Percentiles rank a stretch among this genome's conserved stretches.
phyloP scores from a whole-genome alignment of 768 basidiomycete species.

The Suillus discolor region DNA sequence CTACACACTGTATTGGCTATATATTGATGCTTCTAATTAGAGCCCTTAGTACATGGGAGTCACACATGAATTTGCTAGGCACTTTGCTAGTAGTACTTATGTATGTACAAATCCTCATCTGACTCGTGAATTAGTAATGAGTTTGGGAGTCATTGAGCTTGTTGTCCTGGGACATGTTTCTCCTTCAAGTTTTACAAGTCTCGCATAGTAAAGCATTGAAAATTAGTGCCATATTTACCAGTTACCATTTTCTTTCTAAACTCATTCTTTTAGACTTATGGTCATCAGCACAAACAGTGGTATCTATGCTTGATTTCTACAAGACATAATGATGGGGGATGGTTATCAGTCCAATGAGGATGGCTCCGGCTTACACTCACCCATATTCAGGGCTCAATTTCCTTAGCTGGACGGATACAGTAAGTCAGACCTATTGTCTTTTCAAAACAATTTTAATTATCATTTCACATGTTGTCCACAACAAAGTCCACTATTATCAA shows the following conservation, averaged over 20 bases:
- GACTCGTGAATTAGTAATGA: no score
- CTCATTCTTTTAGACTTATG: conserved; percentile 42
- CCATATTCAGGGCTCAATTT: conserved; percentile 56
- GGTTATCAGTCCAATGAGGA: conserved; percentile 75
- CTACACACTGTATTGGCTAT: no score
- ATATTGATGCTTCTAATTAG: no score
- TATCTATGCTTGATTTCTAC: conserved; percentile 58
- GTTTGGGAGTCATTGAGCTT: no score
- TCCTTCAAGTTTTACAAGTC: conserved; percentile 19
- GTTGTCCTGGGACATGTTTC: no score
- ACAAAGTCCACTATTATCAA: conserved; percentile 72
- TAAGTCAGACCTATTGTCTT: conserved; percentile 48
- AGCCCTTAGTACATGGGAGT: no score
- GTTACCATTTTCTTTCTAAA: conserved; percentile 24
- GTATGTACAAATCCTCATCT: no score
- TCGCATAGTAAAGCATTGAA: conserved; percentile 48
- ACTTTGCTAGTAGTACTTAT: no score
- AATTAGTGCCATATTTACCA: conserved; percentile 27
- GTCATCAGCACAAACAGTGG: conserved; percentile 57
- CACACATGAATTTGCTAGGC: no score
- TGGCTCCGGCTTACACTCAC: conserved; percentile 75
- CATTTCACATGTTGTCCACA: conserved; percentile 44
- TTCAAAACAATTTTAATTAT: conserved; percentile 34
- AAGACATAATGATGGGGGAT: conserved; percentile 57
- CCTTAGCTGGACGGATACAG: conserved; percentile 51